Conservation (phyloP, 1,139 yeast genomes). For the Candida glucosophila region DNA sequence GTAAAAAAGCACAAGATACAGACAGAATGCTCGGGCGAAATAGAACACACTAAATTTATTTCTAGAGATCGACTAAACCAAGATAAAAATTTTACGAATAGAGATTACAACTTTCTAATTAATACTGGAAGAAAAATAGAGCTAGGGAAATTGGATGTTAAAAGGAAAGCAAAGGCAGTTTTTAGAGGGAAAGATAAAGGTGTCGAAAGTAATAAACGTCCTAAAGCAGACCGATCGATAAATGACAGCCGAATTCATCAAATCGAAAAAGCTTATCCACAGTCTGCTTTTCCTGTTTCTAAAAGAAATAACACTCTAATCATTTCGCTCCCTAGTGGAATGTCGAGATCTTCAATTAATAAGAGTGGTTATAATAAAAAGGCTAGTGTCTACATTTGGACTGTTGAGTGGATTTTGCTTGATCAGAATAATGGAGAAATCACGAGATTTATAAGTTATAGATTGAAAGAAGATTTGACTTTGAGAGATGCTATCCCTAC, state of each 20-base stretch:
- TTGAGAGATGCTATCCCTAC: slow-evolving; percentile 34
- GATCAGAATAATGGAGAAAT: slow-evolving; percentile 14
- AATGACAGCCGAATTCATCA: neutral
- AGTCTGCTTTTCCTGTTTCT: slow-evolving; percentile 15
- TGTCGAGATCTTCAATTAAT: slow-evolving; percentile 61
- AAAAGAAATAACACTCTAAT: slow-evolving; percentile 33
- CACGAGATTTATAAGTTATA: slow-evolving; percentile 33
- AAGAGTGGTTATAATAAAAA: slow-evolving; percentile 70
- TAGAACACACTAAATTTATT: slow-evolving; percentile 55
- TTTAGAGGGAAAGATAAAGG: slow-evolving; percentile 10
- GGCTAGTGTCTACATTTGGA: slow-evolving; percentile 61
- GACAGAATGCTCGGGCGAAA: slow-evolving; percentile 57
- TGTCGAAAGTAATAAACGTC: slow-evolving; percentile 10
- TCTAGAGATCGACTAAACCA: slow-evolving; percentile 30
- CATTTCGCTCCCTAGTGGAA: slow-evolving; percentile 57
- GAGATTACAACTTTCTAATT: slow-evolving; percentile 77
- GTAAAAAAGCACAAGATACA: slow-evolving; percentile 60
- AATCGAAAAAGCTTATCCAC: slow-evolving; percentile 11
- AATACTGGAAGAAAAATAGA: slow-evolving; percentile 50
- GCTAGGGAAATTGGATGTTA: slow-evolving; percentile 43
- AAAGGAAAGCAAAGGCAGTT: slow-evolving; percentile 23
- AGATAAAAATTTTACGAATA: slow-evolving; percentile 41
- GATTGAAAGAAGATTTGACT: slow-evolving; percentile 31
- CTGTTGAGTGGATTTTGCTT: slow-evolving; percentile 63
- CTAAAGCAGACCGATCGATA: neutral